A percentile compares a stretch with the other conserved stretches of the same genome.
Conservation (phyloP, 306 rosid species). For the Vigna unguiculata region DNA sequence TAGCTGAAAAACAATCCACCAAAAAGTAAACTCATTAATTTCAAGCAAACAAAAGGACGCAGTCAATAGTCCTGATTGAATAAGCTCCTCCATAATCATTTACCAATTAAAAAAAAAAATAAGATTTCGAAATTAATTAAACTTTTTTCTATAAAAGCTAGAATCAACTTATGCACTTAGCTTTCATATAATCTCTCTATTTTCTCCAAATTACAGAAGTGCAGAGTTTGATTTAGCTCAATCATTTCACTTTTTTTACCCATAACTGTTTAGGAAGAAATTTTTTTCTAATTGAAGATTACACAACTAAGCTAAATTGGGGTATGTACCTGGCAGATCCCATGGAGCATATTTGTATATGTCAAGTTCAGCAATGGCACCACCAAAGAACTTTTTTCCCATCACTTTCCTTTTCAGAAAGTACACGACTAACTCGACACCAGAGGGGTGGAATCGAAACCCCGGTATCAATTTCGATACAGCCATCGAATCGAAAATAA, state of each 20-base stretch:
- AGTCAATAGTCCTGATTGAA: background rate
- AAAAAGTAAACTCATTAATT: background rate
- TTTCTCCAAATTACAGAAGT: background rate
- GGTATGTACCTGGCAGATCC: constrained; percentile 78
- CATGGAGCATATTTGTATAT: constrained; percentile 71
- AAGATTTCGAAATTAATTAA: background rate
- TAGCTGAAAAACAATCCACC: constrained; percentile 51
- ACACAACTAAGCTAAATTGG: background rate
- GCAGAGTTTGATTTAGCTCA: background rate
- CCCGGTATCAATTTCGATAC: constrained; percentile 58
- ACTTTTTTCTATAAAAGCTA: background rate
- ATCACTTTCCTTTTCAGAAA: constrained; percentile 69
- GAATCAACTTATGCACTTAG: background rate
- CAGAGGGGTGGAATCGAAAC: constrained; percentile 74
- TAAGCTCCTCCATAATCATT: background rate
- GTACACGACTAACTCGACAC: constrained; percentile 62
- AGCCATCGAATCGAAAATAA: constrained; percentile 38
- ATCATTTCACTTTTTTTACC: too few species aligned
- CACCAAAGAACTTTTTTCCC: constrained; percentile 44
- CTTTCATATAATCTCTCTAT: background rate
- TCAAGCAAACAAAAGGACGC: background rate
- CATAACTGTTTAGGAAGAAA: background rate
- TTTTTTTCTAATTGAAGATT: background rate
- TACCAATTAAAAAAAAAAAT: background rate
- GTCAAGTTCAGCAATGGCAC: constrained; percentile 65